phyloP scores from a whole-genome alignment of 2,329 filamentous ascomycete species.

The Cladobotryum mycophilum region DNA sequence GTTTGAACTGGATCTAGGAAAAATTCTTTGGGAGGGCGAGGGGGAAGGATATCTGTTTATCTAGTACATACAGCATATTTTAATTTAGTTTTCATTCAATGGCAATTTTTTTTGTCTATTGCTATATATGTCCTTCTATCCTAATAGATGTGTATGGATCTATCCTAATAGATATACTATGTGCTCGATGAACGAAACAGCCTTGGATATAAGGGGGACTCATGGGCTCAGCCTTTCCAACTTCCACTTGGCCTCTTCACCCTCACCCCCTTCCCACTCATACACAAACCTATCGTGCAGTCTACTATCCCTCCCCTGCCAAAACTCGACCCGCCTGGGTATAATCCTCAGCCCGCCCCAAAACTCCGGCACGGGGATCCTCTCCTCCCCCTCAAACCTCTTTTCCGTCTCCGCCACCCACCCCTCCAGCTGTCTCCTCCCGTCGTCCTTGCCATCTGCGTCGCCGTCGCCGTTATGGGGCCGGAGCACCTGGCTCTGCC shows the following conservation, averaged over 20 bases:
- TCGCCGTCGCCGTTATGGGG: conserved; percentile 20
- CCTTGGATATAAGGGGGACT: background rate
- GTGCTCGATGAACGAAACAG: background rate
- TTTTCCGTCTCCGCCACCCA: conserved; percentile 72
- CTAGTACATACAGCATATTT: background rate
- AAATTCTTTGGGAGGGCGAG: background rate
- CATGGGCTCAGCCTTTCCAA: conserved; percentile 70
- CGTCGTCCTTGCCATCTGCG: conserved; percentile 49
- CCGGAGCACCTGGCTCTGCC: conserved; percentile 72
- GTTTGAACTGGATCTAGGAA: too few relatives aligned
- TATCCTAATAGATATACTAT: too few relatives aligned
- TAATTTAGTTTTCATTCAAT: background rate
- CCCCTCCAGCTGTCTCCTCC: conserved; percentile 65
- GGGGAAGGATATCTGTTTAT: background rate
- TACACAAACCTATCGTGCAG: conserved; percentile 94
- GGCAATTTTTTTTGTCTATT: background rate
- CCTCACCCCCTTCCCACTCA: conserved; percentile 47
- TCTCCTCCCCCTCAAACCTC: conserved; percentile 65
- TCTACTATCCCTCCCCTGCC: conserved; percentile 84
- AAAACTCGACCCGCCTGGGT: conserved; percentile 88
- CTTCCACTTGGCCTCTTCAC: conserved; percentile 48
- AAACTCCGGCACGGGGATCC: conserved; percentile 86
- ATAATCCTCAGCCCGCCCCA: conserved; percentile 89
- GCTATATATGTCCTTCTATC: background rate
- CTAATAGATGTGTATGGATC: background rate